phyloP scores from a whole-genome alignment of 495 filamentous ascomycete genomes.

The Oidiodendron maius region DNA sequence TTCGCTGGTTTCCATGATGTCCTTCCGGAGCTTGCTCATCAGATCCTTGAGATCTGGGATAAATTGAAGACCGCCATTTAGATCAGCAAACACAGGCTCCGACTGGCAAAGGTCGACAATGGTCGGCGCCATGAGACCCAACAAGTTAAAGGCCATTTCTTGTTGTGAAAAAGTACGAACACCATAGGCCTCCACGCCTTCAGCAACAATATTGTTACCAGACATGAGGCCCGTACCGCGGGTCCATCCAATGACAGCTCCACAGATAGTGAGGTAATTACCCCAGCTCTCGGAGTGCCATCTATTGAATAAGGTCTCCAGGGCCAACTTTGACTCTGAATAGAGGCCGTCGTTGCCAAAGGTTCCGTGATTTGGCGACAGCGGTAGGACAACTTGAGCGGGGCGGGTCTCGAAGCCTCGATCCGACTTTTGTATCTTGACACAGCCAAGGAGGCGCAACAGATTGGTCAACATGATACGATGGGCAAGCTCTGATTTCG shows the following conservation, averaged over 20 bases:
- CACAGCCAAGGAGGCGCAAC: slow-evolving; percentile 77
- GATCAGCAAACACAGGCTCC: slow-evolving; percentile 92
- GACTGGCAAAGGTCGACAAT: slow-evolving; percentile 94
- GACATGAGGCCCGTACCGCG: slow-evolving; percentile 97
- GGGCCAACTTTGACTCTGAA: slow-evolving; percentile 92
- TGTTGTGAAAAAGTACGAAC: slow-evolving; percentile 98
- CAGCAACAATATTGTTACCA: slow-evolving; percentile 95
- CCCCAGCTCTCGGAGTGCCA: slow-evolving; percentile 98
- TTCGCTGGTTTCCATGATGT: slow-evolving; percentile 91
- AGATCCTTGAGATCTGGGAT: slow-evolving; percentile 93
- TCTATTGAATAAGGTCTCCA: slow-evolving; percentile 97
- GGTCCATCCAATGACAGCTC: slow-evolving; percentile 98
- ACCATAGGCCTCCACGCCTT: slow-evolving; percentile 92
- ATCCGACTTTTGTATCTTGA: slow-evolving; percentile 84
- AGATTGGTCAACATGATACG: slow-evolving; percentile 99
- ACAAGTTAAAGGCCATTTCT: slow-evolving; percentile 98
- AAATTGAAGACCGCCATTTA: slow-evolving; percentile 96
- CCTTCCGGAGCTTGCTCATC: slow-evolving; percentile 84
- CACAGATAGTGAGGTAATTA: slow-evolving; percentile 97
- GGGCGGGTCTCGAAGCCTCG: slow-evolving; percentile 91
- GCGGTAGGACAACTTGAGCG: slow-evolving; percentile 89
- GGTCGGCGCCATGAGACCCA: slow-evolving; percentile 90
- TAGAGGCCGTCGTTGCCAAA: slow-evolving; percentile 98
- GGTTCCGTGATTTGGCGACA: slow-evolving; percentile 97
- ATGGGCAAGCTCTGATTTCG: slow-evolving; percentile 95